Conservation (phyloP, 2,329 filamentous ascomycete genomes). For the Neurospora sp. region DNA sequence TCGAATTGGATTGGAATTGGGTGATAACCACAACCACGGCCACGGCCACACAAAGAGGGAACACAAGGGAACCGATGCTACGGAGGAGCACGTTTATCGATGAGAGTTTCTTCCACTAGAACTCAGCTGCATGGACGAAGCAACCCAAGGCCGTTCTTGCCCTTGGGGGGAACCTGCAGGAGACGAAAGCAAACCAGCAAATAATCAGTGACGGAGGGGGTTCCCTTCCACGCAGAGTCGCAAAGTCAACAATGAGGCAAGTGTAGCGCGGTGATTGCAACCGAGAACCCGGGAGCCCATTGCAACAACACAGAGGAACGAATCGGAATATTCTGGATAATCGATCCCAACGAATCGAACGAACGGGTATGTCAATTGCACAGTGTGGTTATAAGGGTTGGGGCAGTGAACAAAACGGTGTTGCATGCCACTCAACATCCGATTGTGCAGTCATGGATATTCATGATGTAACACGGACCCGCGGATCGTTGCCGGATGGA, state of each 20-base stretch:
- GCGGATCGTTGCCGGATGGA: neutral
- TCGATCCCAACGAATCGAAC: neutral
- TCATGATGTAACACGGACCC: neutral
- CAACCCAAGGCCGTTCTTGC: neutral
- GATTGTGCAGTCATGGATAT: neutral
- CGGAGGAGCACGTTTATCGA: neutral
- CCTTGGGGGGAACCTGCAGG: neutral
- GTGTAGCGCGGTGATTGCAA: neutral
- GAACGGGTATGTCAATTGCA: neutral
- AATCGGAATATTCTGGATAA: neutral
- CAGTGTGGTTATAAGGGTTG: neutral
- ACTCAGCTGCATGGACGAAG: neutral
- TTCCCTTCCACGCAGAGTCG: neutral
- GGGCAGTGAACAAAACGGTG: neutral
- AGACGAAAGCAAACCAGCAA: neutral
- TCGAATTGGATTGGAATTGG: neutral
- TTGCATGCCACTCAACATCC: neutral
- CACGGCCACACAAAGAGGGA: neutral
- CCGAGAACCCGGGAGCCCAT: neutral
- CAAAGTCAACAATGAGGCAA: neutral
- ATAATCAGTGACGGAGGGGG: neutral
- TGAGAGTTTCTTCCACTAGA: neutral
- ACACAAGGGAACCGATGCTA: neutral
- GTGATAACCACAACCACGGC: neutral
- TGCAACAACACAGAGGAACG: neutral